Percentiles rank a stretch among this genome's conserved stretches.
Conservation (phyloP, 306 rosid species). For the Rubus parviflorus region DNA sequence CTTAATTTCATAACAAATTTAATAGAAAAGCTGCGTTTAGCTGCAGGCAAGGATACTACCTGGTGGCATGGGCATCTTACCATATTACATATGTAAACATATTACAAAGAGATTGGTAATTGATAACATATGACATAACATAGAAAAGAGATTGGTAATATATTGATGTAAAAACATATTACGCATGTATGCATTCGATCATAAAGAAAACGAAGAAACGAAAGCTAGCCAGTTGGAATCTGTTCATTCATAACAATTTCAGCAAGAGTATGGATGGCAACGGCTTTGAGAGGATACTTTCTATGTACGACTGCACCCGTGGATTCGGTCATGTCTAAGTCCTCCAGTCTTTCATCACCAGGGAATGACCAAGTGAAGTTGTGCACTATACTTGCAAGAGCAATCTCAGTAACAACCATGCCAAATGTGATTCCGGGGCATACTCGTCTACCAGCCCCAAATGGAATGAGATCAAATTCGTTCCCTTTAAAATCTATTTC, state of each 20-base stretch:
- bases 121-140: not conserved
- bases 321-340: constrained; percentile 37
- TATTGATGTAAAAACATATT: not conserved
- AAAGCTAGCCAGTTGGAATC: not conserved
- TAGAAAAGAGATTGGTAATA: not conserved
- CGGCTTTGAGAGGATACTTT: not conserved
- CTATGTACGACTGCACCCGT: constrained; percentile 14
- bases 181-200: not conserved
- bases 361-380: constrained; percentile 34
- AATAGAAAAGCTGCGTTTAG: no score
- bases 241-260: not conserved
- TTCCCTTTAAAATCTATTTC: constrained; percentile 29
- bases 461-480: constrained; percentile 32
- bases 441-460: constrained; percentile 18
- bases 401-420: constrained; percentile 24
- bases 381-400: constrained; percentile 26
- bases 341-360: constrained; percentile 6
- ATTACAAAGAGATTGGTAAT: not conserved
- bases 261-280: not conserved
- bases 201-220: not conserved
- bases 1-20: no score
- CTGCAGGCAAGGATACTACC: no score
- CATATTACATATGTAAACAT: no score
- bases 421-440: constrained; percentile 36
- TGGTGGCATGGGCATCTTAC: no score